phyloP scores from a whole-genome alignment of 805 yeast genomes.

The Lipomyces sp. region DNA sequence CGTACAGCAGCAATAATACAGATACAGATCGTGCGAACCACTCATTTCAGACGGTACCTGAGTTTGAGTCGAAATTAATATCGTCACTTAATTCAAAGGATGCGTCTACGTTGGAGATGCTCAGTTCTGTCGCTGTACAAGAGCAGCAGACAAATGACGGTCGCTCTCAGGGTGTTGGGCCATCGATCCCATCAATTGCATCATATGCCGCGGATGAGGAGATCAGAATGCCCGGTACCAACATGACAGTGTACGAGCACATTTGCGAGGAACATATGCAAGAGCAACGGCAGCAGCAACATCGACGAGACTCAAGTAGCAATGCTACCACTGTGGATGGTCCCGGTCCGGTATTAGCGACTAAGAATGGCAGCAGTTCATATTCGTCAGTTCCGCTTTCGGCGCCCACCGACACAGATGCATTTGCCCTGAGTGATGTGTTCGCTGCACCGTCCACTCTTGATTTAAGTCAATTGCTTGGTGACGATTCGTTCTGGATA shows the following conservation, averaged over 20 bases:
- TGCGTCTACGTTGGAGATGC: slow-evolving; percentile 24
- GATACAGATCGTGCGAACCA: neutral
- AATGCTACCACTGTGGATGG: neutral
- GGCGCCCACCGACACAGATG: neutral
- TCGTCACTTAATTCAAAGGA: neutral
- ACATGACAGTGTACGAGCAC: slow-evolving; percentile 18
- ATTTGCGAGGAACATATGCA: slow-evolving; percentile 10
- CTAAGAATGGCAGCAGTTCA: neutral
- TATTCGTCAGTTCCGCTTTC: neutral
- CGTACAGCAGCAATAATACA: neutral
- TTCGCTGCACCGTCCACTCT: slow-evolving; percentile 4
- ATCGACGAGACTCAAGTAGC: slow-evolving; percentile 1
- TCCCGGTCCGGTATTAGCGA: neutral
- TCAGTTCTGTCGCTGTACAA: slow-evolving; percentile 19
- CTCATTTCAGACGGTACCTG: slow-evolving; percentile 1
- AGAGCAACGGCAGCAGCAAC: slow-evolving; percentile 2
- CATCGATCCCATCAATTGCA: neutral
- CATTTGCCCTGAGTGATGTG: neutral
- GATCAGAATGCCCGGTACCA: slow-evolving; percentile 19
- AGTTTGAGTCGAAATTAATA: neutral
- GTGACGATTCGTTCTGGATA: slow-evolving; percentile 15
- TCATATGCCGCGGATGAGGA: slow-evolving; percentile 15
- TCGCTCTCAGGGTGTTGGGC: neutral
- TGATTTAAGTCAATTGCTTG: slow-evolving; percentile 14
- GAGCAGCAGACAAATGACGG: slow-evolving; percentile 12